Evolutionary conservation across 371 early-diverging fungal species (phyloP).

Genomic region (Lichtheimia ramosa): DNA sequence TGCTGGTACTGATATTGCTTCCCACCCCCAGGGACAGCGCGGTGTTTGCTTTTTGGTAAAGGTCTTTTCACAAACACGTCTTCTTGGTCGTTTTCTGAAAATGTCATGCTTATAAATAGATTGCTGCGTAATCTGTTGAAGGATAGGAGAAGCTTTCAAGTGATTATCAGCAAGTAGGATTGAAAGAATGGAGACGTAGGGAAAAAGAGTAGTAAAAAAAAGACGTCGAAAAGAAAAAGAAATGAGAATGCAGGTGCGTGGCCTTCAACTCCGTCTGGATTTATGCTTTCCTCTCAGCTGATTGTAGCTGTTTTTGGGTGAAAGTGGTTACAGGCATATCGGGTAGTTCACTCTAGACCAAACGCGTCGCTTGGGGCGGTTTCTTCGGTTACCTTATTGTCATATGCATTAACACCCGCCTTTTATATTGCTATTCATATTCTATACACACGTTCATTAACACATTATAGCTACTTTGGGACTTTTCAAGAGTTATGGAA

Average conservation of each 20-base stretch:
- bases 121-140: not conserved
- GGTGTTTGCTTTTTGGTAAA: slow-evolving; percentile 7
- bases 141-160: slow-evolving; percentile 5
- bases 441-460: too few species aligned
- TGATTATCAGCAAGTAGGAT: slow-evolving; percentile 4
- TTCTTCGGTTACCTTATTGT: too few species aligned
- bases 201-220: slow-evolving; percentile 7
- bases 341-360: not conserved
- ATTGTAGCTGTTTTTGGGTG: slow-evolving; percentile 10
- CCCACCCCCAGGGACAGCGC: not conserved
- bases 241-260: slow-evolving; percentile 3
- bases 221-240: slow-evolving; percentile 9
- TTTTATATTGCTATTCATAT: too few species aligned
- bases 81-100: slow-evolving; percentile 20
- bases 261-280: slow-evolving; percentile 3
- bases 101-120: not conserved
- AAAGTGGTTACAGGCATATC: not conserved
- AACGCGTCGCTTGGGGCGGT: too few species aligned
- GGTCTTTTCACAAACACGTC: slow-evolving; percentile 12
- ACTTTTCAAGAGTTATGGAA: too few species aligned
- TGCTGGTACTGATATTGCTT: not conserved
- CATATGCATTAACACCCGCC: too few species aligned
- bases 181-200: slow-evolving; percentile 13
- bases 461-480: too few species aligned
- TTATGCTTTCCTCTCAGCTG: slow-evolving; percentile 8